These are phyloP conservation scores for Asterophora parasitica DNA, from an alignment of 768 basidiomycete genomes.

Conservation along the genomic window DNA sequence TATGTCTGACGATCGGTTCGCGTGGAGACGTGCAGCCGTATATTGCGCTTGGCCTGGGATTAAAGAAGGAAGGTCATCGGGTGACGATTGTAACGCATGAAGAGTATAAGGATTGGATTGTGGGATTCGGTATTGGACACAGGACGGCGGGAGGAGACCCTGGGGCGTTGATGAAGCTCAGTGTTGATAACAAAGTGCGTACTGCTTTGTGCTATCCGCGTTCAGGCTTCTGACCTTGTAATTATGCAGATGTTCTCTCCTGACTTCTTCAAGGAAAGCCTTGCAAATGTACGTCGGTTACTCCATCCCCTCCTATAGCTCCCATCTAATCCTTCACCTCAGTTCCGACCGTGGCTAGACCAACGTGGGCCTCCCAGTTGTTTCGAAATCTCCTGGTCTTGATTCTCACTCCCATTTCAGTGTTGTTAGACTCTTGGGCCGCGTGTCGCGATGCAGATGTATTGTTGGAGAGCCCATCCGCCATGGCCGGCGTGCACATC, in stretches of 20 bases:
- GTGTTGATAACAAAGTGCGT: constrained; percentile 33
- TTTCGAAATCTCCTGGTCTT: not conserved
- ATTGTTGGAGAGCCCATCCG: constrained; percentile 60
- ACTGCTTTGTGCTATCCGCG: not conserved
- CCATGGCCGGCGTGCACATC: constrained; percentile 70
- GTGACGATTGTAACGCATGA: constrained; percentile 58
- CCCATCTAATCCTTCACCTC: constrained; percentile 2
- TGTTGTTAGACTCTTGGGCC: constrained; percentile 57
- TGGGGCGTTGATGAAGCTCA: constrained; percentile 63
- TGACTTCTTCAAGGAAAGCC: constrained; percentile 61
- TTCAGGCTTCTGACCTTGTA: constrained; percentile 1
- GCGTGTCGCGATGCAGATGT: constrained; percentile 64
- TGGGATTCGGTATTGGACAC: constrained; percentile 54
- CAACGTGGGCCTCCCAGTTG: constrained; percentile 37
- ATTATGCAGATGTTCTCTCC: constrained; percentile 60
- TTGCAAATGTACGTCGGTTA: constrained; percentile 41
- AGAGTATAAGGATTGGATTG: constrained; percentile 52
- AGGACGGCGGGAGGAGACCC: constrained; percentile 67
- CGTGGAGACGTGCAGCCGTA: constrained; percentile 65
- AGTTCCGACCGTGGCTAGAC: constrained; percentile 67
- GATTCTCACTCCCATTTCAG: constrained; percentile 24
- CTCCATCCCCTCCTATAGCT: not conserved
- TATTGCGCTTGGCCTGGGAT: constrained; percentile 46
- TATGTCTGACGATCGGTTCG: constrained; percentile 62
- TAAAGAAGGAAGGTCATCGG: constrained; percentile 44